Evolutionary conservation across 768 basidiomycete species (phyloP).

Genomic region (Tulasnella sp.): DNA sequence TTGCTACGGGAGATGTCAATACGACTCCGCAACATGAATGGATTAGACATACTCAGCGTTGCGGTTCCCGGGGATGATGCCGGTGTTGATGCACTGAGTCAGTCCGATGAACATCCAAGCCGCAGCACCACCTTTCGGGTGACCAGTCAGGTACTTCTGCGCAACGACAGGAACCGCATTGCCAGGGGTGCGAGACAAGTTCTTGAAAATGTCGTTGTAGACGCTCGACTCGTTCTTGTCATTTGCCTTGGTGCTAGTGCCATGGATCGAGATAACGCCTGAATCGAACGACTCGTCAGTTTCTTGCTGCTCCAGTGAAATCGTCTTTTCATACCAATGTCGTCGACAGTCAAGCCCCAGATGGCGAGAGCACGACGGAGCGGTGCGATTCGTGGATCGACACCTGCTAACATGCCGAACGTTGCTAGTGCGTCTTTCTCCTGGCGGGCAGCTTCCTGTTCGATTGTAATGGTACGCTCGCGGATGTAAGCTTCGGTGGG

Average conservation of each 20-base stretch:
- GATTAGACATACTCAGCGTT: constrained; percentile 76
- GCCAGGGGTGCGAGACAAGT: constrained; percentile 79
- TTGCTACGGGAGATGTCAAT: constrained; percentile 46
- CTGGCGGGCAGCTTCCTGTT: constrained; percentile 83
- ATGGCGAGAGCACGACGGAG: constrained; percentile 92
- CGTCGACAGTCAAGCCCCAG: constrained; percentile 91
- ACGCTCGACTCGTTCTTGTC: constrained; percentile 97
- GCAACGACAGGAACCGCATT: constrained; percentile 98
- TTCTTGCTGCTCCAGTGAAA: neutral
- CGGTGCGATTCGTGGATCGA: constrained; percentile 78
- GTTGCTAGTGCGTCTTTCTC: constrained; percentile 88
- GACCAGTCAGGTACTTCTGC: constrained; percentile 94
- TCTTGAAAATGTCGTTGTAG: constrained; percentile 92
- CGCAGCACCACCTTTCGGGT: constrained; percentile 98
- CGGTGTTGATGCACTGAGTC: constrained; percentile 73
- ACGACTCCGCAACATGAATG: constrained; percentile 19
- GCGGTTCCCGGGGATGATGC: constrained; percentile 89
- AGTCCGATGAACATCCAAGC: constrained; percentile 95
- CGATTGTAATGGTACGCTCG: constrained; percentile 71
- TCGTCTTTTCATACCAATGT: constrained; percentile 49
- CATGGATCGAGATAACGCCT: constrained; percentile 77
- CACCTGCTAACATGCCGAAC: constrained; percentile 92
- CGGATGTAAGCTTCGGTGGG: constrained; percentile 62
- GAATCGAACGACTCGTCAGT: neutral
- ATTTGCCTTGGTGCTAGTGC: constrained; percentile 80